These are phyloP conservation scores for Gliomastix tumulicola DNA, from an alignment of 2,329 filamentous ascomycete genomes.

Conservation along the genomic window DNA sequence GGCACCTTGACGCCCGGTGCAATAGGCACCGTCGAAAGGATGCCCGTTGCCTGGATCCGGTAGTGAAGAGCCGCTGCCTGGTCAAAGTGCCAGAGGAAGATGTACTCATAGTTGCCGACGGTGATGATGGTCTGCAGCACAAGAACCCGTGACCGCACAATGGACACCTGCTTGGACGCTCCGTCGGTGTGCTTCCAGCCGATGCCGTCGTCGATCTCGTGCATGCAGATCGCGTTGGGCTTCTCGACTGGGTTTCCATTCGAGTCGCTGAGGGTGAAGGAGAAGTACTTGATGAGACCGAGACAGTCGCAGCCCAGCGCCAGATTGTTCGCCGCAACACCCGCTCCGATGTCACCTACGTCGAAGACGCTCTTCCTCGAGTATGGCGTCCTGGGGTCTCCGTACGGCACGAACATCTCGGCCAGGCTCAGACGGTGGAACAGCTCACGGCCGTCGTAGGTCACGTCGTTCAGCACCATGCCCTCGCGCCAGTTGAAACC, in stretches of 20 bases:
- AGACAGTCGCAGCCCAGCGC: conserved; percentile 62
- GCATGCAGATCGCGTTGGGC: conserved; percentile 30
- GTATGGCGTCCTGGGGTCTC: conserved; percentile 55
- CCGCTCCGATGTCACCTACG: conserved; percentile 60
- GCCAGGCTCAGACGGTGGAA: conserved; percentile 59
- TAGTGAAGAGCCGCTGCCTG: conserved; percentile 36
- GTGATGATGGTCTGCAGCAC: conserved; percentile 57
- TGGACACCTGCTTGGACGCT: conserved; percentile 46
- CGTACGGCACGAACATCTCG: conserved; percentile 64
- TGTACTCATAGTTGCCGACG: conserved; percentile 55
- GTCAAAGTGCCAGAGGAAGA: conserved; percentile 37
- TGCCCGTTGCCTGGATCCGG: conserved; percentile 28
- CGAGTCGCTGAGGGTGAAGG: conserved; percentile 19
- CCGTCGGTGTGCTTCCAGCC: conserved; percentile 57
- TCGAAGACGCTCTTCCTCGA: conserved; percentile 65
- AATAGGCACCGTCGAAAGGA: conserved; percentile 36
- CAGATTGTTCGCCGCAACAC: conserved; percentile 60
- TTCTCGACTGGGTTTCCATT: conserved; percentile 29
- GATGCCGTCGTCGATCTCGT: conserved; percentile 39
- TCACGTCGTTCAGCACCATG: conserved; percentile 60
- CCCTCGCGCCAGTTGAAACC: conserved; percentile 66
- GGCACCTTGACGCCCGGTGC: conserved; percentile 46
- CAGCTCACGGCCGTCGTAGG: conserved; percentile 57
- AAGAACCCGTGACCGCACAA: conserved; percentile 46
- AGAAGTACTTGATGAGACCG: conserved; percentile 48